Evolutionary conservation across 768 basidiomycete genomes (phyloP).

Genomic region (Lyophyllum semitale): DNA sequence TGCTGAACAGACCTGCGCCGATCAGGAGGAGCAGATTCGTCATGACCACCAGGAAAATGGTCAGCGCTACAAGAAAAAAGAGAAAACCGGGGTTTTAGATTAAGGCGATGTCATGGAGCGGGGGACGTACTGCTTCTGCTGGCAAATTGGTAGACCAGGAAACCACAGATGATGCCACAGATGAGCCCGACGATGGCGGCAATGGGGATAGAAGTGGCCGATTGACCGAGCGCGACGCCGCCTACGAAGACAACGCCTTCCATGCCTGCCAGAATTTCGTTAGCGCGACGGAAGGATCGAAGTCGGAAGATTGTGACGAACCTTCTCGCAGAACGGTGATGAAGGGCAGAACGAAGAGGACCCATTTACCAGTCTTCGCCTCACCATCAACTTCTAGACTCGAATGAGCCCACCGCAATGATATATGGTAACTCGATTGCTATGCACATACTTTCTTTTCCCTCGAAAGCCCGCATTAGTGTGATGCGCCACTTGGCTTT

Average conservation of each 20-base stretch:
- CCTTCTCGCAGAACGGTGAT: conserved; percentile 95
- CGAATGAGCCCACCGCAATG: neutral
- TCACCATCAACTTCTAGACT: conserved; percentile 46
- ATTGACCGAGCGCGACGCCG: conserved; percentile 84
- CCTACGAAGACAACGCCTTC: conserved; percentile 95
- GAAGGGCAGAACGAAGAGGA: conserved; percentile 85
- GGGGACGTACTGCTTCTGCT: conserved; percentile 61
- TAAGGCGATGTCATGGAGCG: neutral
- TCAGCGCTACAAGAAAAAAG: conserved; percentile 54
- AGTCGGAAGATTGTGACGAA: conserved; percentile 12
- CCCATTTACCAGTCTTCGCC: conserved; percentile 72
- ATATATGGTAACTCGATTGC: neutral
- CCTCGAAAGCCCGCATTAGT: conserved; percentile 76
- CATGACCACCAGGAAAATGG: conserved; percentile 87
- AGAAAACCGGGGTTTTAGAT: neutral
- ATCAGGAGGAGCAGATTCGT: conserved; percentile 92
- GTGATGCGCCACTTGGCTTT: conserved; percentile 95
- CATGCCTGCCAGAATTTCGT: conserved; percentile 46
- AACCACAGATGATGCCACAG: conserved; percentile 73
- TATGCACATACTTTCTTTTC: conserved; percentile 24
- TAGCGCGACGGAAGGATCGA: neutral
- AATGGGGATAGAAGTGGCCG: conserved; percentile 85
- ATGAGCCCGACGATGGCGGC: conserved; percentile 86
- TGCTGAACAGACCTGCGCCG: conserved; percentile 91
- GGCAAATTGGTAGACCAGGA: conserved; percentile 79